Evolutionary conservation across 495 filamentous ascomycete genomes (phyloP), one percentile per base, ranked within the genome.

Genomic region (Peziza echinospora): DNA sequence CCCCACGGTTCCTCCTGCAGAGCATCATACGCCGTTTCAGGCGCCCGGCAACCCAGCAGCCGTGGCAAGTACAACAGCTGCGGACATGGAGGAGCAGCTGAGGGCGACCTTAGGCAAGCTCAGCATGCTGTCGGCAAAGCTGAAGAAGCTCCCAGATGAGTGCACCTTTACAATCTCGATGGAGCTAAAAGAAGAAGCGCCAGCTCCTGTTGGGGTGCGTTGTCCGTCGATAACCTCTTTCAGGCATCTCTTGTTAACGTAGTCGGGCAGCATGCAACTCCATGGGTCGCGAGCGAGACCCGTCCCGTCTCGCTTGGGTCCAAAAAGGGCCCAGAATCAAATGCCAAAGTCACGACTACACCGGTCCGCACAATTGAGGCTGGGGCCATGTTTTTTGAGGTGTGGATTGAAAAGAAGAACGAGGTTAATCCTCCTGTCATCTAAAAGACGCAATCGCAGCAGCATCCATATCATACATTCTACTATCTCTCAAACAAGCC

Each of bases 111-210:
- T 80, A 46, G 56, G 62, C 42, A 64, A 66, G 51, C 60, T 78
- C 44, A 65, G 68, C 17, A 62, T 65, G 23, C 61, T 71, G 21
- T 75, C 75, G 51, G 69, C 76, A 40, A 67, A 65, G 23, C 64
- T 93, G 52, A 66, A 57, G 1, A 69, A 77, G 2, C 55, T 92
- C 49, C 83, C 84, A 0, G 63, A 70, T 19, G 71, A 78, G 49
- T 91, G 85, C 62, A 80, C 80, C 16, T 96, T 83, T 56, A 93
- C 83, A 11, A 66, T 96, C 22, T 82, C 78, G 25, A 76, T 93
- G 23, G 89, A 96, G 63, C 65, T 93, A 50, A 71, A 75, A 26
- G 77, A 82, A 44, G 75, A 82, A 42, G 71, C 72, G 2, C 67
- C 76, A 30, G 72, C 79, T 19, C 89, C 85, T n/a, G 75, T 37